A percentile compares a stretch with the other conserved stretches of the same genome.
These are phyloP conservation scores for Mucor lusitanicus DNA, from an alignment of 371 early-diverging fungal species.

Conservation along the genomic window DNA sequence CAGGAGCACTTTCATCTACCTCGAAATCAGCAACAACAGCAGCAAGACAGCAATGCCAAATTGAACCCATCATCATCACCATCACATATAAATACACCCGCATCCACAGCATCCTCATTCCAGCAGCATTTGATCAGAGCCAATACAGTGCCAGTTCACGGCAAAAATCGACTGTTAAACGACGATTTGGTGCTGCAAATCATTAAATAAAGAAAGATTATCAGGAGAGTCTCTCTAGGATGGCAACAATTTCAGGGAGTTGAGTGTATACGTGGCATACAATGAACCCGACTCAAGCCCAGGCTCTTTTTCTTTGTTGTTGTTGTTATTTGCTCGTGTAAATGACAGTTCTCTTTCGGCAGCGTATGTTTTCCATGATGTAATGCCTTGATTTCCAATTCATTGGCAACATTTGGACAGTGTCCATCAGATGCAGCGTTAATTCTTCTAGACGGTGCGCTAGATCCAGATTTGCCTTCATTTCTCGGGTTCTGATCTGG, in stretches of 20 bases:
- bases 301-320: not conserved
- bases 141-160: slow-evolving; percentile 27
- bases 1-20: slow-evolving; percentile 39
- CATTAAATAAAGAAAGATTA: slow-evolving; percentile 10
- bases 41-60: not conserved
- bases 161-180: slow-evolving; percentile 15
- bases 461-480: not conserved
- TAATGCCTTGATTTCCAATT: not conserved
- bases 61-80: not conserved
- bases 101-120: not conserved
- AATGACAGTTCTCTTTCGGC: not conserved
- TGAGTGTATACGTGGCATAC: not conserved
- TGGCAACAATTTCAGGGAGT: not conserved
- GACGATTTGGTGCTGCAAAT: slow-evolving; percentile 26
- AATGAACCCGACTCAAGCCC: not conserved
- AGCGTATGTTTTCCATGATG: not conserved
- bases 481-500: not conserved
- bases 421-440: not conserved
- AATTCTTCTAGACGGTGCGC: not conserved
- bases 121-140: slow-evolving; percentile 11
- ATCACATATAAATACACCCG: not conserved
- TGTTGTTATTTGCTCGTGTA: not conserved
- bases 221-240: not conserved
- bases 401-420: not conserved
- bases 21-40: not conserved